Evolutionary conservation across 1,139 yeast genomes (phyloP).

Genomic region (Blastobotrys capitulatus): DNA sequence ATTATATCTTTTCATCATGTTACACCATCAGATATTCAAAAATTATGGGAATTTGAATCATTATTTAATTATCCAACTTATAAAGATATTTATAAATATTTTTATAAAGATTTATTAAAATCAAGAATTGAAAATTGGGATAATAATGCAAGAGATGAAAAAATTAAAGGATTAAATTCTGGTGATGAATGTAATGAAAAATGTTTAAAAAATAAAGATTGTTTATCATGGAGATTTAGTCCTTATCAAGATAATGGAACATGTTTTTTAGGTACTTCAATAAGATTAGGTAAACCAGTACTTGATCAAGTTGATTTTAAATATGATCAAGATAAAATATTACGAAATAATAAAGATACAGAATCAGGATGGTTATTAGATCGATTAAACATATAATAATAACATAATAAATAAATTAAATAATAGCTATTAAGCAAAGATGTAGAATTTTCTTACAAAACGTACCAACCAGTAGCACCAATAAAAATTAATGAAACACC

Average conservation of each 20-base stretch:
- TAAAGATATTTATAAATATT: conserved; percentile 30
- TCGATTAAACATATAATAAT: background rate
- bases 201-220: conserved; percentile 1
- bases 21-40: conserved; percentile 27
- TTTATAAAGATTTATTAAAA: conserved; percentile 27
- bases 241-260: conserved; percentile 1
- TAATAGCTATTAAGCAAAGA: background rate
- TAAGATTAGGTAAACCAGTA: conserved; percentile 19
- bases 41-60: conserved; percentile 25
- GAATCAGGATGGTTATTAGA: conserved; percentile 8
- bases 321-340: conserved; percentile 3
- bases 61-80: conserved; percentile 22
- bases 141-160: conserved; percentile 17
- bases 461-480: conserved; percentile 38
- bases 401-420: background rate
- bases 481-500: conserved; percentile 39
- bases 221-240: conserved; percentile 3
- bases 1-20: conserved; percentile 31
- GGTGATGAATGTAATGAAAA: conserved; percentile 2
- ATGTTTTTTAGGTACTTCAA: conserved; percentile 19
- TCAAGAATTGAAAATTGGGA: conserved; percentile 26
- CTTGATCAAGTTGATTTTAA: conserved; percentile 1
- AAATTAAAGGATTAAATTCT: conserved; percentile 2
- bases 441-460: too few species aligned
- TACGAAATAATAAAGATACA: background rate